phyloP scores from a whole-genome alignment of 257 asterid species.

The Verbena officinalis region DNA sequence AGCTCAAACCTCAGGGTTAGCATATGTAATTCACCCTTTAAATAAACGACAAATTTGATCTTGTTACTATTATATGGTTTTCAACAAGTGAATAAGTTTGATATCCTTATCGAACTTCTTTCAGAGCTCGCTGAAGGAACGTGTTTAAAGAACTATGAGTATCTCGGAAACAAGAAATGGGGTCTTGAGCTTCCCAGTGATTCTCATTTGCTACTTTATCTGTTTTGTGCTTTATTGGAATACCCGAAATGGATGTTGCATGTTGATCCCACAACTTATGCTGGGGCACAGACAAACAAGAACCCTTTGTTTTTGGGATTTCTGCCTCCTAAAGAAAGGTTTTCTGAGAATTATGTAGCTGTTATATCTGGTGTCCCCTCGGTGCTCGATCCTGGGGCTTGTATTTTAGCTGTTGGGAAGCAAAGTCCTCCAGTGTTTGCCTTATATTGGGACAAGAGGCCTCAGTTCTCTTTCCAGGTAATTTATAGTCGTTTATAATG shows the following conservation, averaged over 20 bases:
- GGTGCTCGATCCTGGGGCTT: conserved; percentile 93
- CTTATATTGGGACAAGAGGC: conserved; percentile 88
- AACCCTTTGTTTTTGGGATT: conserved; percentile 90
- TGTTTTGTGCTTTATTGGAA: conserved; percentile 94
- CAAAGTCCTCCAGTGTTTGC: conserved; percentile 85
- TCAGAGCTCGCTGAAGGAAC: conserved; percentile 96
- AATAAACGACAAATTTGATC: conserved; percentile 5
- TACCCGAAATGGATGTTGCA: conserved; percentile 98
- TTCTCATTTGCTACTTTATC: conserved; percentile 85
- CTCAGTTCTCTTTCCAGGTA: conserved; percentile 96
- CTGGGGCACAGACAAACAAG: conserved; percentile 85
- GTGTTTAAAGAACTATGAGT: conserved; percentile 89
- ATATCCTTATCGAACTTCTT: conserved; percentile 23
- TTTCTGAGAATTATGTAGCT: conserved; percentile 90
- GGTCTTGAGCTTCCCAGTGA: conserved; percentile 79
- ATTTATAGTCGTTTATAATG: conserved; percentile 25
- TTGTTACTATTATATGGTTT: conserved; percentile 23
- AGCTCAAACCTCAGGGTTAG: too few species aligned
- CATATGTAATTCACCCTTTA: too few species aligned
- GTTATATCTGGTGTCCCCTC: conserved; percentile 79
- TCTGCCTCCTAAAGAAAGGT: conserved; percentile 90
- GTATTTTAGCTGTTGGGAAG: conserved; percentile 85
- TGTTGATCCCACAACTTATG: conserved; percentile 78
- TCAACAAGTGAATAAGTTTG: conserved; percentile 19
- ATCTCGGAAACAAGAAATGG: conserved; percentile 88